phyloP scores from a whole-genome alignment of 345 rosid genomes.

The Limnanthes douglasii region DNA sequence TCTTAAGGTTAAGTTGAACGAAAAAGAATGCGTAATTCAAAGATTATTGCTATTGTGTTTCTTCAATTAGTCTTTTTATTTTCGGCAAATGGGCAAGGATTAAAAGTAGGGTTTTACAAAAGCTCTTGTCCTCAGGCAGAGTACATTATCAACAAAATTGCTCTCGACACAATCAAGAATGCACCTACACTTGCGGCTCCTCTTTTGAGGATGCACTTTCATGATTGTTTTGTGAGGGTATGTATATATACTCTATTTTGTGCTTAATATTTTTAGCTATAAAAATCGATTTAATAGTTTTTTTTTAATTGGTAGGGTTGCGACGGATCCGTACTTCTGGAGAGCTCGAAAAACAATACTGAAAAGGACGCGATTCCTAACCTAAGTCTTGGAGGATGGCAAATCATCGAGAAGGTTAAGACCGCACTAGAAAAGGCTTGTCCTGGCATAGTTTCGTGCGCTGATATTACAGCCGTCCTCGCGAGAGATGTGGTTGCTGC shows the following conservation, averaged over 20 bases:
- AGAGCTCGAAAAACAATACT: slow-evolving; percentile 17
- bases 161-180: slow-evolving; percentile 35
- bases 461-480: slow-evolving; percentile 38
- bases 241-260: no score
- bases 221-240: slow-evolving; percentile 84
- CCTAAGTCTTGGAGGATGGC: slow-evolving; percentile 28
- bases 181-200: slow-evolving; percentile 73
- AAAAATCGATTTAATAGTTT: no score
- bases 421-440: slow-evolving; percentile 31
- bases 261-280: no score
- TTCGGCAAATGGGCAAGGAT: no score
- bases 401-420: slow-evolving; percentile 38
- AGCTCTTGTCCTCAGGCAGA: slow-evolving; percentile 73
- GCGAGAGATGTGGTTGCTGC: slow-evolving; percentile 45
- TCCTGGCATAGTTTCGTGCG: slow-evolving; percentile 54
- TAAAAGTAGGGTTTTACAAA: no score
- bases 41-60: no score
- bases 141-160: slow-evolving; percentile 34
- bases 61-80: no score
- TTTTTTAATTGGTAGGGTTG: no score
- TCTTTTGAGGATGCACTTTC: slow-evolving; percentile 75
- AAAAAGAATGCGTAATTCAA: no score
- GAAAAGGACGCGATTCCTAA: slow-evolving; percentile 49
- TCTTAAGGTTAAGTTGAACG: no score
- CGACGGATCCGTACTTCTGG: slow-evolving; percentile 40